Evolutionary conservation across 441 rosid genomes (phyloP).

Genomic region (Populus tomentosa): DNA sequence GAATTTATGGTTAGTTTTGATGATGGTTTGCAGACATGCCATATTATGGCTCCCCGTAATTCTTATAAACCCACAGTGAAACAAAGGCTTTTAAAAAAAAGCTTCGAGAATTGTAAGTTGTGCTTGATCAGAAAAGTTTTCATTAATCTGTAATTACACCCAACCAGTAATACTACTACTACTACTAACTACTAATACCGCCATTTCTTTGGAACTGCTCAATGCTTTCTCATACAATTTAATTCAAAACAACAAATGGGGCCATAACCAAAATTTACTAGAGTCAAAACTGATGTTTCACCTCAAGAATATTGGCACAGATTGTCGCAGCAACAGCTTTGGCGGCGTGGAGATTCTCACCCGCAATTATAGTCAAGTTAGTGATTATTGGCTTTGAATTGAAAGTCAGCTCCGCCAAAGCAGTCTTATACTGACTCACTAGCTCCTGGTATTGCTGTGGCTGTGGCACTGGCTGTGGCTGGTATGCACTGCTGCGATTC

Average conservation of each 20-base stretch:
- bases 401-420: conserved; percentile 91
- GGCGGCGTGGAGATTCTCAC: conserved; percentile 85
- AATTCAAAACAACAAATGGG: conserved; percentile 24
- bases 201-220: not conserved
- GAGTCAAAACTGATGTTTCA: conserved; percentile 52
- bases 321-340: conserved; percentile 69
- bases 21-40: not conserved
- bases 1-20: not conserved
- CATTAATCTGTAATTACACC: conserved; percentile 49
- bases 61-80: not conserved
- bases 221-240: conserved; percentile 28
- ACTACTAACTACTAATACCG: not conserved
- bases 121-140: conserved; percentile 20
- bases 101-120: not conserved
- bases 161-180: not conserved
- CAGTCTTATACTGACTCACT: conserved; percentile 82
- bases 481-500: conserved; percentile 49
- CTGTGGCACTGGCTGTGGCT: conserved; percentile 53
- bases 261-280: conserved; percentile 16
- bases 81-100: not conserved
- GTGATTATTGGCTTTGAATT: conserved; percentile 97
- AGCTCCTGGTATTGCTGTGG: conserved; percentile 80
- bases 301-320: conserved; percentile 94
- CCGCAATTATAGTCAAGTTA: conserved; percentile 92
- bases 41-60: not conserved